A percentile compares a stretch with the other conserved stretches of the same genome.
These are phyloP conservation scores for Gossypium davidsonii DNA, from an alignment of 441 rosid species.

Conservation along the genomic window DNA sequence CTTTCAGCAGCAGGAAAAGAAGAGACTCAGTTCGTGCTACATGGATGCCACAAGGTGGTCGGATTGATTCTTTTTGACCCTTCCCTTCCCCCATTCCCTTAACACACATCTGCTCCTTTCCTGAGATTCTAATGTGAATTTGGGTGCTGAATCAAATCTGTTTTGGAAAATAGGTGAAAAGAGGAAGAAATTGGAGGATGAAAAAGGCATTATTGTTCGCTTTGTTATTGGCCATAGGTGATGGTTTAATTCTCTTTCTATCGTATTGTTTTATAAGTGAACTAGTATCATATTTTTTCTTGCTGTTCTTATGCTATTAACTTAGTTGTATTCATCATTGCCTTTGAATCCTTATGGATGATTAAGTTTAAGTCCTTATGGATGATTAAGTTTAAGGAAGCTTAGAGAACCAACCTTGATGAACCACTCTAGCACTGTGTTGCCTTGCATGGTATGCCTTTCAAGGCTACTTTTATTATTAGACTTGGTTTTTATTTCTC, in stretches of 20 bases:
- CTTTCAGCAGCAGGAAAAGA: constrained; percentile 89
- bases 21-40: constrained; percentile 91
- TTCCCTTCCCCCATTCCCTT: background rate
- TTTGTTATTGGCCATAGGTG: constrained; percentile 94
- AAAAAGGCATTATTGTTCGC: constrained; percentile 81
- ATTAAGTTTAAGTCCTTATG: background rate
- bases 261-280: background rate
- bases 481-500: background rate
- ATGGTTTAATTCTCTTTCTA: constrained; percentile 13
- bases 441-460: background rate
- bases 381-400: background rate
- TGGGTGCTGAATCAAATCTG: constrained; percentile 1
- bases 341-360: background rate
- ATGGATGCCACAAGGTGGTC: constrained; percentile 95
- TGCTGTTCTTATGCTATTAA: background rate
- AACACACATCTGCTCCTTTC: background rate
- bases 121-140: background rate
- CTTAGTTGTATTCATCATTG: background rate
- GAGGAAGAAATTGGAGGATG: constrained; percentile 80
- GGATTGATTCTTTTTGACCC: background rate
- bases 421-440: background rate
- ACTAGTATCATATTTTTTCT: background rate
- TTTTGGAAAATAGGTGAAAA: constrained; percentile 56
- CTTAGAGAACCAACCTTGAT: background rate
- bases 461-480: background rate